Percentiles rank a stretch among this genome's conserved stretches.
Conservation (phyloP, 139 green algal species). For the Chlorella sp. region DNA sequence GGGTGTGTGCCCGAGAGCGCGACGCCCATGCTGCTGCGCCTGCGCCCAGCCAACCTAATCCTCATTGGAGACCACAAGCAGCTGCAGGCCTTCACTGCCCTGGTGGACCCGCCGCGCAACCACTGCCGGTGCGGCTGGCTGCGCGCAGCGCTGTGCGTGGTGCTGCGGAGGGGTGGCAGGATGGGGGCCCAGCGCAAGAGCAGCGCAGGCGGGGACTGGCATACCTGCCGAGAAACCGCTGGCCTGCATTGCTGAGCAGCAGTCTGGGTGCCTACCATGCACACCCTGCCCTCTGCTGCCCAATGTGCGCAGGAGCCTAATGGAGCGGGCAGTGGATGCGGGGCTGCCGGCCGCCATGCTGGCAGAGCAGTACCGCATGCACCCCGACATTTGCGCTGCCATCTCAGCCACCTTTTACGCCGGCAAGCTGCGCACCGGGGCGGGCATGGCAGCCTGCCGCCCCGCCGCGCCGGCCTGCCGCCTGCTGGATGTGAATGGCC, state of each 20-base stretch:
- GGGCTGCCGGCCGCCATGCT: not conserved
- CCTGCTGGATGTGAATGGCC: no score
- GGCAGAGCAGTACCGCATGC: not conserved
- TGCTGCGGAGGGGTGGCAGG: no score
- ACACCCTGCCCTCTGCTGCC: no score
- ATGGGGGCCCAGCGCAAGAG: no score
- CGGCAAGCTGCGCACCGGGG: not conserved
- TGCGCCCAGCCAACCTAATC: not conserved
- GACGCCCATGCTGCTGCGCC: not conserved
- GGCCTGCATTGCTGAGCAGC: no score
- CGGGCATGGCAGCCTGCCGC: no score
- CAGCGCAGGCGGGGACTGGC: no score
- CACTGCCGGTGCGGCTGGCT: not conserved
- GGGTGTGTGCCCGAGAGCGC: not conserved
- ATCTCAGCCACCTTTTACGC: not conserved
- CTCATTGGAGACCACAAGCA: not conserved
- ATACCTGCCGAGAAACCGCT: no score
- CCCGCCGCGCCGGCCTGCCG: no score
- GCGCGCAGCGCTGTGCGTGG: no score
- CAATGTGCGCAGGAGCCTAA: not conserved
- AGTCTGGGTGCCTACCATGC: no score
- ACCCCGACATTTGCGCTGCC: slow-evolving; percentile 12
- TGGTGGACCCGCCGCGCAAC: not conserved
- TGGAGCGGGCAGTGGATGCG: not conserved
- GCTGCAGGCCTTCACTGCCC: not conserved